A percentile compares a stretch with the other conserved stretches of the same genome.
These are phyloP conservation scores for Lanmaoa pseudosensibilis DNA, from an alignment of 768 basidiomycete genomes.

Conservation along the genomic window DNA sequence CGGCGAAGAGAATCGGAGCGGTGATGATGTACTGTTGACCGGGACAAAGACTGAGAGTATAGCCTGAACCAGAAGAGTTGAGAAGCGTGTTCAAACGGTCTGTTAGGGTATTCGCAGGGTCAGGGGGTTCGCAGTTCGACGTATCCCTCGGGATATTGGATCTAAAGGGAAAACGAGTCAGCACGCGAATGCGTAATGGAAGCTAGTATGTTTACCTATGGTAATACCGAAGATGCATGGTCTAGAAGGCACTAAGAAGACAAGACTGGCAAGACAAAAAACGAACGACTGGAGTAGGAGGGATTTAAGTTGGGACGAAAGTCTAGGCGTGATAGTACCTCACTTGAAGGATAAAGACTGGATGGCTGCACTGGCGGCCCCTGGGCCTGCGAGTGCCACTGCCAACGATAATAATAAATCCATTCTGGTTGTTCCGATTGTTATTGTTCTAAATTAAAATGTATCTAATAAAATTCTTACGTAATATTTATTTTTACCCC, in stretches of 20 bases:
- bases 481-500: not conserved
- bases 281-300: not conserved
- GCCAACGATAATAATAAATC: no score
- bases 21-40: constrained; percentile 59
- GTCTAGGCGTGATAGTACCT: no score
- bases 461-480: no score
- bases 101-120: constrained; percentile 61
- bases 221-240: constrained; percentile 14
- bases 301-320: not conserved
- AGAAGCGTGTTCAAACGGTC: constrained; percentile 66
- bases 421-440: no score
- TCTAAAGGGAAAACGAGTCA: constrained; percentile 8
- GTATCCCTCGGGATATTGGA: not conserved
- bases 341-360: no score
- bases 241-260: not conserved
- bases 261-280: not conserved
- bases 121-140: constrained; percentile 38
- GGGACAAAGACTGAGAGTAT: constrained; percentile 66
- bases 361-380: no score
- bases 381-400: no score
- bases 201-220: constrained; percentile 8
- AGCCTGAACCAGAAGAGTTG: constrained; percentile 65
- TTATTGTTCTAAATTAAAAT: no score
- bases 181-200: not conserved
- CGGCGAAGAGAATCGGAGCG: constrained; percentile 64